phyloP scores from a whole-genome alignment of 208 protist genomes.

The Endotrypanum monterogeii region DNA sequence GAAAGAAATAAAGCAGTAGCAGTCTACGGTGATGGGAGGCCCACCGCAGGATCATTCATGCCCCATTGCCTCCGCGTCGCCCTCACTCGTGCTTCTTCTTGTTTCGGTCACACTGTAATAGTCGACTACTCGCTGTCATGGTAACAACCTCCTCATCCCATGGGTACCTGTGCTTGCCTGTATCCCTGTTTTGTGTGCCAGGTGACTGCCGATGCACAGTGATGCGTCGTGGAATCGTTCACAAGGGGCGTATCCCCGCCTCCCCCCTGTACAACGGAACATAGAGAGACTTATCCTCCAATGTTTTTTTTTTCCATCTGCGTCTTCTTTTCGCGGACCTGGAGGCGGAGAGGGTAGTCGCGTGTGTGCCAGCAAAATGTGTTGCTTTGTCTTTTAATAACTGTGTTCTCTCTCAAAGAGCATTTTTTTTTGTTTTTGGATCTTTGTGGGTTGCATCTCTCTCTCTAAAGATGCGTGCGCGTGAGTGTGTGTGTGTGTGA shows the following conservation, averaged over 20 bases:
- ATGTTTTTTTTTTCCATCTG: not conserved
- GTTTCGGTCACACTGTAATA: not conserved
- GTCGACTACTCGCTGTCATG: not conserved
- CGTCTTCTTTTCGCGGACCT: not conserved
- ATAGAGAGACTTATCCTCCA: too few species aligned
- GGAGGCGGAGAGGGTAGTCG: not conserved
- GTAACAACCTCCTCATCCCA: not conserved
- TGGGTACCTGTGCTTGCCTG: not conserved
- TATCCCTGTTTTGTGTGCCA: not conserved
- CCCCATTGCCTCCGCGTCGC: not conserved
- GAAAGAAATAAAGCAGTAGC: too few species aligned
- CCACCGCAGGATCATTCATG: not conserved
- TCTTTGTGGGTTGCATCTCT: not conserved
- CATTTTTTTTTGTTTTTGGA: not conserved
- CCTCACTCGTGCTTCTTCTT: not conserved
- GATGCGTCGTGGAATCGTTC: not conserved
- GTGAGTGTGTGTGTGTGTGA: not conserved
- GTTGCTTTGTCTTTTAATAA: too few species aligned
- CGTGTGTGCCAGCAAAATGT: too few species aligned
- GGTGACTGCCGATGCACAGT: not conserved
- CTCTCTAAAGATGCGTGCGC: not conserved
- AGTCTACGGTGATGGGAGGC: not conserved
- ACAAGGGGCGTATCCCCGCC: not conserved
- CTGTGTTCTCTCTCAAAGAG: too few species aligned
- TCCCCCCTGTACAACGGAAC: not conserved